A percentile compares a stretch with the other conserved stretches of the same genome.
Evolutionary conservation across 176 grass and related monocot genomes (phyloP).

Genomic region (Ampelocalamus luodianensis): DNA sequence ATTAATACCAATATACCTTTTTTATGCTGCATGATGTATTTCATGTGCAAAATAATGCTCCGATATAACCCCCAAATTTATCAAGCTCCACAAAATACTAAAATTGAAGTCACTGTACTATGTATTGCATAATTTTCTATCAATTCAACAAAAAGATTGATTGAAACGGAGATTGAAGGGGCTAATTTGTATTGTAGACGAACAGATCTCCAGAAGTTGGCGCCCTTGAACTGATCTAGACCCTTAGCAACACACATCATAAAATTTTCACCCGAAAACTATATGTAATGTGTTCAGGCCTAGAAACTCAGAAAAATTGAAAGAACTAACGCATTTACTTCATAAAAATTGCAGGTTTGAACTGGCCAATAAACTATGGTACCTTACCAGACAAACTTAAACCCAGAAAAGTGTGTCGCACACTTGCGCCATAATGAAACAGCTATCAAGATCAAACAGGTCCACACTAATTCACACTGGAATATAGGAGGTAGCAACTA

Average conservation of each 20-base stretch:
- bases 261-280: not conserved
- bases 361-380: not conserved
- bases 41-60: not conserved
- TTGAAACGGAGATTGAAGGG: not conserved
- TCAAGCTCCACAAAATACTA: not conserved
- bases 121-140: not conserved
- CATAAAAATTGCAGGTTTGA: not conserved
- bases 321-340: not conserved
- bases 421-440: not conserved
- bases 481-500: not conserved
- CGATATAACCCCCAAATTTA: not conserved
- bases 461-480: not conserved
- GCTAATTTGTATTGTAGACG: not conserved
- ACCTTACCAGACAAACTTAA: not conserved
- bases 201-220: not conserved
- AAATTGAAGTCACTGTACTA: not conserved
- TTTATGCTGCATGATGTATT: not conserved
- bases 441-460: not conserved
- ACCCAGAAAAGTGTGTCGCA: too few species aligned
- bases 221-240: not conserved
- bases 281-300: not conserved
- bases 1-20: not conserved
- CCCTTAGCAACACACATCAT: not conserved
- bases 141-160: not conserved
- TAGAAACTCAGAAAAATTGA: not conserved